phyloP scores from a whole-genome alignment of 306 rosid species.

The Neltuma alba region DNA sequence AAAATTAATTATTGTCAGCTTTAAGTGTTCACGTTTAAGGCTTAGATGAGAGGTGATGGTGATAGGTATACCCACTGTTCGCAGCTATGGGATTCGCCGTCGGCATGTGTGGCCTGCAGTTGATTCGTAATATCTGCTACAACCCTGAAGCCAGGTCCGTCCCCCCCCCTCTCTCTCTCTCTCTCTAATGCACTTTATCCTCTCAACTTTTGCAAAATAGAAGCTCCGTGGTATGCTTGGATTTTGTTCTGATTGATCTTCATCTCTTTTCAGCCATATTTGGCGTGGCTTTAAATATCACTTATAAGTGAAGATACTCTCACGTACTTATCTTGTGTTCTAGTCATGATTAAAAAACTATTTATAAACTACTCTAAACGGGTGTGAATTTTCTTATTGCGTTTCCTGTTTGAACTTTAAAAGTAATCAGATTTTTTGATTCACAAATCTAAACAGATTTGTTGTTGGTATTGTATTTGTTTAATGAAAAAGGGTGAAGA shows the following conservation, averaged over 20 bases:
- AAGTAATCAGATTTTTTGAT: no score
- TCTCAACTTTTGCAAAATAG: no score
- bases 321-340: no score
- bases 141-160: slow-evolving; percentile 95
- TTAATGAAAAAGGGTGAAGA: slow-evolving; percentile 47
- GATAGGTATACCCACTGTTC: slow-evolving; percentile 83
- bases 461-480: background rate
- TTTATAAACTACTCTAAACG: no score
- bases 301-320: no score
- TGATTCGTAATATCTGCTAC: slow-evolving; percentile 71
- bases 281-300: no score
- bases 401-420: background rate
- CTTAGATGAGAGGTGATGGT: no score
- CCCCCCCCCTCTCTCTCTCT: background rate
- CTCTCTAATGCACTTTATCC: no score
- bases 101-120: slow-evolving; percentile 76
- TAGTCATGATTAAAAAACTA: no score
- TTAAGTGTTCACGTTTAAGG: background rate
- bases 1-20: background rate
- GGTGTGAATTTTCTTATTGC: background rate
- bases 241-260: background rate
- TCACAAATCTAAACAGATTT: background rate
- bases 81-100: slow-evolving; percentile 80
- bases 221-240: no score
- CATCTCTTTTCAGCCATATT: no score